Percentiles rank a stretch among this genome's conserved stretches.
phyloP scores from a whole-genome alignment of 345 rosid species.

The Camelina sativa region DNA sequence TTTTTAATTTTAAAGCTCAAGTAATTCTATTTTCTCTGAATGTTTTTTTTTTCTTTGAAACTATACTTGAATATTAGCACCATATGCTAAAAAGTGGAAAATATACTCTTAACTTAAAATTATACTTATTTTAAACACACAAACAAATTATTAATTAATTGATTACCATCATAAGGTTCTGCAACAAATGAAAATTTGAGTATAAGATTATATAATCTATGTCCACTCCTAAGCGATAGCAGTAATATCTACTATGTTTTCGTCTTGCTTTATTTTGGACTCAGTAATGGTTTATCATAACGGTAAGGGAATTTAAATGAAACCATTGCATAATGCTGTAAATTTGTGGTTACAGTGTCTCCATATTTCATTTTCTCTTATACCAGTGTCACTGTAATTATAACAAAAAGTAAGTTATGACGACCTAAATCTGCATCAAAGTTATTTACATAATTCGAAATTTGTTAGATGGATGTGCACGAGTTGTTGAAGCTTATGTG shows the following conservation, averaged over 20 bases:
- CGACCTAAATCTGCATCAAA: not conserved
- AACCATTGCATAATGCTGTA: not conserved
- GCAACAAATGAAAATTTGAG: not conserved
- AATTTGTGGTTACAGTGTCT: not conserved
- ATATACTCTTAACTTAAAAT: not conserved
- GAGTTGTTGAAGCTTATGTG: slow-evolving; percentile 31
- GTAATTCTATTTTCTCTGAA: not conserved
- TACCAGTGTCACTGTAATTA: slow-evolving; percentile 4
- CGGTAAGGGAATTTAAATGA: not conserved
- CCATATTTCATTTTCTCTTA: not conserved
- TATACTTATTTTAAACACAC: not conserved
- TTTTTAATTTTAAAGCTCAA: not conserved
- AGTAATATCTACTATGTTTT: too few species aligned
- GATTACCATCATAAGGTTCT: not conserved
- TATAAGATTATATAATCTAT: too few species aligned
- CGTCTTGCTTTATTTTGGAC: not conserved
- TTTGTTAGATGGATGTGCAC: slow-evolving; percentile 28
- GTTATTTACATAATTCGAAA: not conserved
- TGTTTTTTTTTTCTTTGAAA: not conserved
- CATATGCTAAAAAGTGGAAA: not conserved
- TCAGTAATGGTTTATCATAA: not conserved
- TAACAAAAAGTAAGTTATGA: not conserved
- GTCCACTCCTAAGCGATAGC: too few species aligned
- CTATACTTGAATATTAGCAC: not conserved
- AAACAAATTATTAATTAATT: not conserved